Base-by-base conservation (phyloP, 805 yeast genomes). In the Ogataea parapolymorpha region DNA sequence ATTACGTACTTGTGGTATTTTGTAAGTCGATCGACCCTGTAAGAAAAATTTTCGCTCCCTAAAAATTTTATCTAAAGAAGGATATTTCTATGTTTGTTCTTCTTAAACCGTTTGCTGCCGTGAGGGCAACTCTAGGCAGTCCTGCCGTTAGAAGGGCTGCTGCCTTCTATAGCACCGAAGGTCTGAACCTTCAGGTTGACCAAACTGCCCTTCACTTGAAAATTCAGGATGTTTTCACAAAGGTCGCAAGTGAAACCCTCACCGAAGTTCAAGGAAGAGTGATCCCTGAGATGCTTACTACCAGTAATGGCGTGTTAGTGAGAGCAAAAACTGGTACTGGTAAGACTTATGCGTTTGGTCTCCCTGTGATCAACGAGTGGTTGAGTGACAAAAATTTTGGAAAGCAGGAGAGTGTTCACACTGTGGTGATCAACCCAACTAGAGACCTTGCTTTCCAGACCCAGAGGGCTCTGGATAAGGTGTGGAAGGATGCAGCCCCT, bases 261-360 rank as follows among this genome's bases (percentile, higher is more conserved):
- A 85, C 93, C 1, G 75, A 80, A 3, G 91, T 85, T 22, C 95
- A 85, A 59, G 74, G 75, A 42, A 67, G 72, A 49, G 69, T 89
- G 10, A 71, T 85, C 32, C 66, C 71, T 35, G 83, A 85, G 16
- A 63, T 84, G 28, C 55, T 67, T 12, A 67, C 69, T 28, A 67
- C 72, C n/a, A 61, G 70, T 13, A 65, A 68, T 24, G 90, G 91
- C 49, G 70, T 87, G 31, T 87, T 89, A 16, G 89, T 88, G 27
- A 74, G 95, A 55, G 96, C 97, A 20, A 87, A 87, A 61, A 89
- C 97, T 3, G 97, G 97, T 60, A 89, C 97, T 2, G 97, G 97
- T 56, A 89, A 89, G 62, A 89, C 97, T 0, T 78, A 85, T 48
- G 95, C 96, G 0, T 89, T 87, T 61, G 82, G 90, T 45, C 69